A percentile compares a stretch with the other conserved stretches of the same genome.
Evolutionary conservation across 495 filamentous ascomycete genomes (phyloP).

Genomic region (Saxispiralis lemnorum): DNA sequence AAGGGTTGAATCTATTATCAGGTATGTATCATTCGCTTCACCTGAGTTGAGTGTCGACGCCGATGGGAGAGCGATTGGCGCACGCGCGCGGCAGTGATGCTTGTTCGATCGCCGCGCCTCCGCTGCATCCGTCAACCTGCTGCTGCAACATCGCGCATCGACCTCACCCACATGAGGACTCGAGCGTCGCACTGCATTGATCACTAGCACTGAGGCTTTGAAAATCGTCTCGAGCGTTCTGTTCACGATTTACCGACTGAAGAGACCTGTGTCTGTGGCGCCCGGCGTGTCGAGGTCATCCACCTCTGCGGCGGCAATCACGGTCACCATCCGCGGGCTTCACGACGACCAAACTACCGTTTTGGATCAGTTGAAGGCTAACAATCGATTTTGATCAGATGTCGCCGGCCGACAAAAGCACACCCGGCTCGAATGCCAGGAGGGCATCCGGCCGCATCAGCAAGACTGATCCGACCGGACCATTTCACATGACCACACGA

Average conservation of each 20-base stretch:
- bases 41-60: no score
- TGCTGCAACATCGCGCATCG: not conserved
- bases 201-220: not conserved
- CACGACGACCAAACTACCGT: not conserved
- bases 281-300: not conserved
- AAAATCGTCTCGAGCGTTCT: not conserved
- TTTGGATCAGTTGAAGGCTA: not conserved
- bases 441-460: slow-evolving; percentile 7
- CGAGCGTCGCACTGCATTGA: not conserved
- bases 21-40: not conserved
- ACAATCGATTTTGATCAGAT: not conserved
- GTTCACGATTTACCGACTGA: not conserved
- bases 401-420: slow-evolving; percentile 2
- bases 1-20: not conserved
- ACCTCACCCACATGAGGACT: not conserved
- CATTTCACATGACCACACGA: slow-evolving; percentile 17
- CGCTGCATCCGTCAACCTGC: not conserved
- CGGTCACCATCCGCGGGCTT: not conserved
- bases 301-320: not conserved
- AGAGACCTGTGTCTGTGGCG: not conserved
- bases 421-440: slow-evolving; percentile 7
- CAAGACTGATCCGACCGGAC: slow-evolving; percentile 12
- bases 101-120: not conserved
- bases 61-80: not conserved
- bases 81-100: not conserved